Evolutionary conservation across 306 rosid genomes (phyloP).

Genomic region (Quercus dentata): DNA sequence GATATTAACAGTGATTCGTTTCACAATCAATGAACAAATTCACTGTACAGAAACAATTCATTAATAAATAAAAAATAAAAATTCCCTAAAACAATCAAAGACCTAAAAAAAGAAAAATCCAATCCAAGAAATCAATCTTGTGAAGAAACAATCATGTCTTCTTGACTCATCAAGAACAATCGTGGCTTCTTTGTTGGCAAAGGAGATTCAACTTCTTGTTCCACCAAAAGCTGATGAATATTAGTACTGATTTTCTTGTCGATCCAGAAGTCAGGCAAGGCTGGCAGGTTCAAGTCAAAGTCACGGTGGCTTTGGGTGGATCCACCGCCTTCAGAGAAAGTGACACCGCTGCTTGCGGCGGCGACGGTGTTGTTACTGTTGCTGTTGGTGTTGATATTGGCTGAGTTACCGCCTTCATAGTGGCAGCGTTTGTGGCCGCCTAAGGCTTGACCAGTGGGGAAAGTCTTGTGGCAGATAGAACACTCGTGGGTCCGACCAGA

Average conservation of each 20-base stretch:
- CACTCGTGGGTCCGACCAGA: slow-evolving; percentile 62
- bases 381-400: background rate
- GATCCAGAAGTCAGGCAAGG: slow-evolving; percentile 59
- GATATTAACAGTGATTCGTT: background rate
- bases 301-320: slow-evolving; percentile 53
- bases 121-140: slow-evolving; percentile 6
- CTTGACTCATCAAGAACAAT: slow-evolving; percentile 19
- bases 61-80: slow-evolving; percentile 7
- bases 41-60: slow-evolving; percentile 47
- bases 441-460: slow-evolving; percentile 85
- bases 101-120: background rate
- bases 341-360: slow-evolving; percentile 18
- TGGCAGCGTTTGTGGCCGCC: slow-evolving; percentile 98
- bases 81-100: background rate
- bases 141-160: slow-evolving; percentile 1
- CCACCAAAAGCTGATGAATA: slow-evolving; percentile 27
- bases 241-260: slow-evolving; percentile 14
- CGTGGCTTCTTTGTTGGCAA: slow-evolving; percentile 68
- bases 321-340: slow-evolving; percentile 55
- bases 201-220: slow-evolving; percentile 90
- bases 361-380: slow-evolving; percentile 13
- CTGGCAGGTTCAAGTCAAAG: slow-evolving; percentile 81
- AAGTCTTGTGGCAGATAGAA: slow-evolving; percentile 78
- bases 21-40: slow-evolving; percentile 47
- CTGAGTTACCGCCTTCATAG: slow-evolving; percentile 66